Evolutionary conservation across 331 rosid genomes (phyloP), one percentile per base, ranked within the genome.

Genomic region (Quercus tomentella): DNA sequence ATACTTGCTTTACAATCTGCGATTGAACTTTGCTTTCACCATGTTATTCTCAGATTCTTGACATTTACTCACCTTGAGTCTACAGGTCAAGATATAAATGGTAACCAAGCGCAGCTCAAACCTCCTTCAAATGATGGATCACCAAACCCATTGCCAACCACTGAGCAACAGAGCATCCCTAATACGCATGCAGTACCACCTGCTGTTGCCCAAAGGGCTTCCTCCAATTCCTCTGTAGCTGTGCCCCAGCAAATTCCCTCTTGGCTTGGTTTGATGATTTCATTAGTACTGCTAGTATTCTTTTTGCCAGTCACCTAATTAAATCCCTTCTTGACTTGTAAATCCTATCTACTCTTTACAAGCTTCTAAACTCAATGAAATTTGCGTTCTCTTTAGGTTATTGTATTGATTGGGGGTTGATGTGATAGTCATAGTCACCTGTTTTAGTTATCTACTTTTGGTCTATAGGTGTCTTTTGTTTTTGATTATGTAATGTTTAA

Each of bases 21-120:
- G 5, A 45, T 11, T 45, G 16, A 45, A 45, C 1, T 45, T 45
- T 45, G 54, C 54, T 45, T 45, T 45, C 5, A 45, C 0, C 16
- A 3, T 11, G 54, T 12, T 0, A 45, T 9, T 63, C 57, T 33
- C 74, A 69, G 5, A 26, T 11, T 49, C 74, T 54, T 54, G 20
- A 70, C 83, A 41, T 52, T 73, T 80, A 79, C 58, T 57, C 51
- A 33, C 56, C 33, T 16, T 56, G 52, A 80, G 74, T n/a, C 6
- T 87, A 80, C 92, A 91, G 95, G 93, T 78, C 70, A 87, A 79
- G 93, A 87, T 81, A 55, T 35, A 35, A 26, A 21, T 52, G 75
- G 72, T 45, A 80, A 82, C 56, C 37, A 28, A 65, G 60, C 54
- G 56, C 83, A 76, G 83, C 78, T 74, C 60, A 60, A 84, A 43